Evolutionary conservation across 1,139 yeast genomes (phyloP), one percentile per base, ranked within the genome.

Genomic region (Candida sanyaensis): DNA sequence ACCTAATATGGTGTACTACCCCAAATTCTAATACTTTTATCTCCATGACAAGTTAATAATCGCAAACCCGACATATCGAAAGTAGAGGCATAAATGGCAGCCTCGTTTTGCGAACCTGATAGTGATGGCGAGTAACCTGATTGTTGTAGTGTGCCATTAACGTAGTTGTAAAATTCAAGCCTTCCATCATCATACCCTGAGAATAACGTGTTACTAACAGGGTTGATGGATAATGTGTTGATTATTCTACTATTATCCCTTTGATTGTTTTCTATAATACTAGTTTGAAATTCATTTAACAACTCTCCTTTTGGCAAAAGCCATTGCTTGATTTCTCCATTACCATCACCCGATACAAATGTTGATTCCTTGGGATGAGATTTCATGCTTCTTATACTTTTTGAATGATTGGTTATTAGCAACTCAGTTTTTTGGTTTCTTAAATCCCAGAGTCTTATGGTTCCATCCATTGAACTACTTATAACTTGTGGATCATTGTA

Each of bases 21-120:
- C 97, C 97, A 93, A 1, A 93, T 72, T 63, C 91, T 90, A 43
- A 93, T 82, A 58, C 91, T 86, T 65, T 91, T 92, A 65, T 93
- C 99, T 9, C 91, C 86, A 59, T 88, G 96, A 45, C 97, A 90
- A 0, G 97, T 89, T 21, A 93, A 77, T 49, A 93, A 68, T 39
- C 97, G 77, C 56, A 85, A 65, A 0, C 98, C 97, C 54, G 90
- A 84, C 63, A 76, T 73, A 64, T 93, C 98, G 64, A 90, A 91
- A 1, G 82, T 64, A 38, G 92, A 80, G 9, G 92, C 80, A 55
- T 86, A 76, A 3, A 92, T 80, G 8, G 96, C 88, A 28, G 81
- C 73, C 12, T 80, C 85, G 21, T 80, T 62, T 24, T 47, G 45
- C 0, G 91, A 80, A 0, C 97, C 97, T 0, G 92, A 88, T 13